These are phyloP conservation scores for Calcarisporium arbuscula DNA, from an alignment of 2,329 filamentous ascomycete species.

Conservation along the genomic window DNA sequence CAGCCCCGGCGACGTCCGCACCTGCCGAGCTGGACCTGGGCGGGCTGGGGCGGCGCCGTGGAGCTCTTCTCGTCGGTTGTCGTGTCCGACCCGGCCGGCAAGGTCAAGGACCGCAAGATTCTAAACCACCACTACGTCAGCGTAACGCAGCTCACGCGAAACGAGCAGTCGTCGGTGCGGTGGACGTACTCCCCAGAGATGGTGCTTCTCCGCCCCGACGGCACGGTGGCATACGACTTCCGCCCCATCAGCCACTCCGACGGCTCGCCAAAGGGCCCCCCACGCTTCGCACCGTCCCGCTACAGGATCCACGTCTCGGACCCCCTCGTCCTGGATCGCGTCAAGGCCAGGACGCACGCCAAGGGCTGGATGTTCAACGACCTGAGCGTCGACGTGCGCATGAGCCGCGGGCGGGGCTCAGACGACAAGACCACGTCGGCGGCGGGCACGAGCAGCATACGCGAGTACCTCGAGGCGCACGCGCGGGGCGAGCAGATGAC, in stretches of 20 bases:
- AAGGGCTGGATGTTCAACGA: slow-evolving; percentile 29
- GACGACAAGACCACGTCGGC: neutral
- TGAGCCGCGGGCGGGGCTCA: slow-evolving; percentile 19
- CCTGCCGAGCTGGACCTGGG: slow-evolving; percentile 31
- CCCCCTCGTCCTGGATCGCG: slow-evolving; percentile 25
- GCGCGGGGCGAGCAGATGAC: slow-evolving; percentile 29
- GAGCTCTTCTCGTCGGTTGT: slow-evolving; percentile 27
- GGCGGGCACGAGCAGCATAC: slow-evolving; percentile 17
- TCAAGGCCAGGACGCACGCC: slow-evolving; percentile 24
- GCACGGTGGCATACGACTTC: slow-evolving; percentile 26
- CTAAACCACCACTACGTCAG: slow-evolving; percentile 29
- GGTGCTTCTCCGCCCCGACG: slow-evolving; percentile 20
- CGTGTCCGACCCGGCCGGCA: slow-evolving; percentile 20
- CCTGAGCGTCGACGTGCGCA: slow-evolving; percentile 24
- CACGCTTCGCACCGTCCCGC: slow-evolving; percentile 16
- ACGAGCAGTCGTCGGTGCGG: slow-evolving; percentile 21
- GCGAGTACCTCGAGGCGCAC: slow-evolving; percentile 26
- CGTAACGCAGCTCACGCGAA: slow-evolving; percentile 26
- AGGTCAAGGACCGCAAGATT: slow-evolving; percentile 21
- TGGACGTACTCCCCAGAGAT: slow-evolving; percentile 30
- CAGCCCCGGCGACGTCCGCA: slow-evolving; percentile 20
- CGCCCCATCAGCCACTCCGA: neutral
- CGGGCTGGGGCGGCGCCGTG: slow-evolving; percentile 27
- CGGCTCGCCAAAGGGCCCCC: slow-evolving; percentile 11
- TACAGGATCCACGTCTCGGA: slow-evolving; percentile 26